Conservation (phyloP, 2,329 filamentous ascomycete species). For the Leptographium flavum region DNA sequence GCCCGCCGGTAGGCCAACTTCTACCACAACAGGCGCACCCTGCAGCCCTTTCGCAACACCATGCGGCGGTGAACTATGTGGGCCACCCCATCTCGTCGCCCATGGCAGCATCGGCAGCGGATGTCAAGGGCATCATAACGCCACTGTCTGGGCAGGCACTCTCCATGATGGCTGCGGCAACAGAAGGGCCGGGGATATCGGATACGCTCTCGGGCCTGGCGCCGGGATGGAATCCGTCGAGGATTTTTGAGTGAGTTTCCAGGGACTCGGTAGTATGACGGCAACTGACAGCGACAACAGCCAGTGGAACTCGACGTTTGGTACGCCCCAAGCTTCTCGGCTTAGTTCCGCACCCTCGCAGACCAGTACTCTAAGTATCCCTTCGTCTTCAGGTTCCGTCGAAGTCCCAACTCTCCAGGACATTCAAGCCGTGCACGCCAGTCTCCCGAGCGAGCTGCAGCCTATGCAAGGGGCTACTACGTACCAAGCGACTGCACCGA, state of each 20-base stretch:
- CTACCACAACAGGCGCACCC: slow-evolving; percentile 26
- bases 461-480: slow-evolving; percentile 30
- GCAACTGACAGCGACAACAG: slow-evolving; percentile 27
- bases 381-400: slow-evolving; percentile 36
- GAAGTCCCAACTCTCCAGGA: slow-evolving; percentile 40
- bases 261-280: no score
- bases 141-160: slow-evolving; percentile 53
- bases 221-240: slow-evolving; percentile 67
- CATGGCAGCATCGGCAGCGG: slow-evolving; percentile 56
- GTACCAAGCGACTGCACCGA: slow-evolving; percentile 36
- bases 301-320: slow-evolving; percentile 92
- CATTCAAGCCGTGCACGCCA: slow-evolving; percentile 31
- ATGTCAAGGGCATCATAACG: slow-evolving; percentile 60
- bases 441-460: slow-evolving; percentile 29
- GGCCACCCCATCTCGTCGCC: slow-evolving; percentile 65
- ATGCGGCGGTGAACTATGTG: slow-evolving; percentile 18
- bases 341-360: slow-evolving; percentile 27
- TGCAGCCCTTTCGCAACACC: slow-evolving; percentile 34
- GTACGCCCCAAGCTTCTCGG: slow-evolving; percentile 45
- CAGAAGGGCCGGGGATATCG: slow-evolving; percentile 34
- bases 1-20: slow-evolving; percentile 34
- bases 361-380: slow-evolving; percentile 36
- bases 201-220: slow-evolving; percentile 27
- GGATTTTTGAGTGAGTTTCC: slow-evolving; percentile 79
- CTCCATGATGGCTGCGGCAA: slow-evolving; percentile 49